Evolutionary conservation across 306 rosid species (phyloP).

Genomic region (Begonia fuchsioides): DNA sequence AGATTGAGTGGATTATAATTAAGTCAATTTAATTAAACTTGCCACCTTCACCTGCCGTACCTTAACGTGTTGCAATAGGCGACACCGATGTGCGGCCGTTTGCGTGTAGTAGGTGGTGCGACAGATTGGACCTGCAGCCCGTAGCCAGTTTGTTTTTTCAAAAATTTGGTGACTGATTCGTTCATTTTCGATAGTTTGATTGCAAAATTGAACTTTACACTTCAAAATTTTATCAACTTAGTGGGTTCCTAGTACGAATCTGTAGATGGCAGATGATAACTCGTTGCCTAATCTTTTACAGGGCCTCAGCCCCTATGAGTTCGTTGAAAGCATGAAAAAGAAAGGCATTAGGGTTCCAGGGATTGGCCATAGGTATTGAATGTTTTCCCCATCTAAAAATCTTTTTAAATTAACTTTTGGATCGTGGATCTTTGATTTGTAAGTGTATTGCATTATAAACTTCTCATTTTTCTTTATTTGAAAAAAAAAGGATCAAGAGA

Average conservation of each 20-base stretch:
- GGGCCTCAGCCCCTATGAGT: slow-evolving; percentile 85
- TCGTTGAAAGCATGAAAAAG: slow-evolving; percentile 91
- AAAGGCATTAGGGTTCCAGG: slow-evolving; percentile 98
- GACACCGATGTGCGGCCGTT: too few relatives aligned
- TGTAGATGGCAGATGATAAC: slow-evolving; percentile 1
- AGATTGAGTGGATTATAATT: too few relatives aligned
- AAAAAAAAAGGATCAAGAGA: slow-evolving; percentile 79
- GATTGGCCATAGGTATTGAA: slow-evolving; percentile 83
- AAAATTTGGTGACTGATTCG: too few relatives aligned
- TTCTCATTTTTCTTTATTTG: slow-evolving; percentile 18
- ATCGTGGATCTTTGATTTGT: background rate
- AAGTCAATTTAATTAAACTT: too few relatives aligned
- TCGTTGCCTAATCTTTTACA: slow-evolving; percentile 18
- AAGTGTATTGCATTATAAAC: slow-evolving; percentile 8
- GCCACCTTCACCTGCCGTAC: too few relatives aligned
- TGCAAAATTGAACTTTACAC: too few relatives aligned
- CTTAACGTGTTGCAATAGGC: too few relatives aligned
- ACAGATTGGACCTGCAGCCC: too few relatives aligned
- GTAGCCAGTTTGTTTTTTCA: too few relatives aligned
- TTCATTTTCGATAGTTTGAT: too few relatives aligned
- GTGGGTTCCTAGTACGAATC: background rate
- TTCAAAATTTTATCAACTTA: slow-evolving; percentile 3
- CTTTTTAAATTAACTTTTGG: background rate
- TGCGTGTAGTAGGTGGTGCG: too few relatives aligned
- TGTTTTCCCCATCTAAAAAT: background rate